Evolutionary conservation across 768 basidiomycete species (phyloP).

Genomic region (Exidia glandulosa): DNA sequence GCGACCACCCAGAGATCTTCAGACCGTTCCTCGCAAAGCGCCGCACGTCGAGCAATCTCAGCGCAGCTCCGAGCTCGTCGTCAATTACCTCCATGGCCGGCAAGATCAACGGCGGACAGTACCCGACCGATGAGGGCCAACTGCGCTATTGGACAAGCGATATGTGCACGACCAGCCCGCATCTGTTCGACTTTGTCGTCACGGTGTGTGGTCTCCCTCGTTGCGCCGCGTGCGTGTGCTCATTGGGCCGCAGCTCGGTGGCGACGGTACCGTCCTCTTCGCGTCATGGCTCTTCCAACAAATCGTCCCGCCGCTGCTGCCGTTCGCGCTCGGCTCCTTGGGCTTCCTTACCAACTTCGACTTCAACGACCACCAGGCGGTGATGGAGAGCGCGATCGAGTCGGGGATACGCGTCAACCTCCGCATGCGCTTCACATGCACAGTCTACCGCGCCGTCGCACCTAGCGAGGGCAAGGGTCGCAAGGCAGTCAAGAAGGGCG

Average conservation of each 20-base stretch:
- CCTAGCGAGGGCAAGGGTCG: slow-evolving; percentile 55
- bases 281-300: slow-evolving; percentile 99
- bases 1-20: slow-evolving; percentile 83
- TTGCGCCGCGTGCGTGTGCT: slow-evolving; percentile 6
- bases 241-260: slow-evolving; percentile 62
- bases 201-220: slow-evolving; percentile 49
- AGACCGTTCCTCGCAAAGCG: slow-evolving; percentile 57
- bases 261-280: slow-evolving; percentile 96
- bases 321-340: slow-evolving; percentile 93
- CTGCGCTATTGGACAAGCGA: slow-evolving; percentile 94
- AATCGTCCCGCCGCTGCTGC: slow-evolving; percentile 95
- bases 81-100: slow-evolving; percentile 39
- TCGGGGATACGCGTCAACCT: slow-evolving; percentile 93
- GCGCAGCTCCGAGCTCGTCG: slow-evolving; percentile 19
- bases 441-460: slow-evolving; percentile 85
- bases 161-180: slow-evolving; percentile 85
- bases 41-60: slow-evolving; percentile 49
- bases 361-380: slow-evolving; percentile 72
- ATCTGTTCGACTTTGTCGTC: slow-evolving; percentile 95
- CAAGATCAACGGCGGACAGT: slow-evolving; percentile 30
- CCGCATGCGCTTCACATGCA: slow-evolving; percentile 98
- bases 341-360: slow-evolving; percentile 98
- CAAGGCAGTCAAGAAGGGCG: slow-evolving; percentile 84
- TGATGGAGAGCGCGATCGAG: slow-evolving; percentile 83
- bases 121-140: slow-evolving; percentile 63